Evolutionary conservation across 75 land plant species (phyloP).

Genomic region (Sequoia sempervirens): DNA sequence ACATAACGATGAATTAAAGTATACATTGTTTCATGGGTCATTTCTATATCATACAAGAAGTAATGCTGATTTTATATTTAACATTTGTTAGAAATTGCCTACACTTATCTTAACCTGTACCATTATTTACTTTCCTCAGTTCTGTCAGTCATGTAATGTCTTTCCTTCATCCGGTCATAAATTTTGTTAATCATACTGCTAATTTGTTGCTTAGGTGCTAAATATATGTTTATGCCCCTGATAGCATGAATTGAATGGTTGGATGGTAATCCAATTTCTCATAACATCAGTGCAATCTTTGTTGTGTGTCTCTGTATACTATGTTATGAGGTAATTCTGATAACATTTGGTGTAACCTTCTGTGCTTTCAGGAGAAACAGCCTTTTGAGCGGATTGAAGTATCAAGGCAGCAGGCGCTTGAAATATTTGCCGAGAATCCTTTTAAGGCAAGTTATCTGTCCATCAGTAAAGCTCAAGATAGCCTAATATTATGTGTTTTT

Average conservation of each 20-base stretch:
- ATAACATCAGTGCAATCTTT: neutral
- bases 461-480: neutral
- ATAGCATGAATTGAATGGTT: neutral
- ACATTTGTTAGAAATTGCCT: neutral
- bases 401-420: constrained; percentile 90
- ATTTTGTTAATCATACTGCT: neutral
- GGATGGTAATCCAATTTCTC: neutral
- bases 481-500: neutral
- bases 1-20: neutral
- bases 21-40: neutral
- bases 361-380: constrained; percentile 76
- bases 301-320: neutral
- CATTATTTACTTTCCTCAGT: neutral
- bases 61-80: neutral
- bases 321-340: neutral
- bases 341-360: neutral
- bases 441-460: constrained; percentile 58
- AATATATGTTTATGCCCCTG: neutral
- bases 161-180: neutral
- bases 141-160: neutral
- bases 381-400: constrained; percentile 98
- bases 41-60: neutral
- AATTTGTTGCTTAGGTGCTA: neutral
- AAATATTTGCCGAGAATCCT: constrained; percentile 81
- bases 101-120: neutral